Evolutionary conservation across 495 filamentous ascomycete genomes (phyloP), one percentile per base, ranked within the genome.

Genomic region (Niebla homalea): DNA sequence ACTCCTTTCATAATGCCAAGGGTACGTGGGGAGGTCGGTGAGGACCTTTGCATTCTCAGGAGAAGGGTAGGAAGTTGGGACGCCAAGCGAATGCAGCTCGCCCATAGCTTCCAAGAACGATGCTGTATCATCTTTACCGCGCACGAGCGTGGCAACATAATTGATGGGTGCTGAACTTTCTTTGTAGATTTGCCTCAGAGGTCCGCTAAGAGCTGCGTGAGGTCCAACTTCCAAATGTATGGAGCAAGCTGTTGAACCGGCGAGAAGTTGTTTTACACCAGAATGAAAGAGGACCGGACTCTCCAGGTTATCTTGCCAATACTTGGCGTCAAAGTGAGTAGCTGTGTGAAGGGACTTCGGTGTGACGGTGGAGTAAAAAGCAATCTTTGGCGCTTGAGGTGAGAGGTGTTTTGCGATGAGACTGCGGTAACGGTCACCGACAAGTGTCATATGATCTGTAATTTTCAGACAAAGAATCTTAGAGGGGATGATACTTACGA

Each of bases 141-240:
- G 3, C 64, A 69, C 11, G 60, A 45, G 18, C 58, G 49, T 0
- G 70, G 54, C 2, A 69, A 49, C 1, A 62, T 62, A 10, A 56
- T 46, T 3, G 64, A 46, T 5, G 60, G 62, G 43, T 74, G 50
- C 25, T 67, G 49, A 5, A 62, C 56, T 1, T 72, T 61, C 19
- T 55, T 18, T 1, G 74, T 43, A 22, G 22, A 66, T 70, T 15
- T 74, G 67, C 29, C 59, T 64, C 20, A 72, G 60, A 0, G 73
- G 69, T 1, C 67, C 67, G 18, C 66, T 58, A 3, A 80, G 56
- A 0, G 70, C 67, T 0, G 62, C 57, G 36, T 72, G 68, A 10
- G 76, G 73, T 0, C 76, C 74, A 8, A 80, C 57, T 53, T 80
- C 76, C 32, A 80, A 36, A 29, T 44, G 10, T n/a, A n/a, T n/a